Conservation (phyloP, 2,329 filamentous ascomycete species). For the Thielaviopsis musarum region DNA sequence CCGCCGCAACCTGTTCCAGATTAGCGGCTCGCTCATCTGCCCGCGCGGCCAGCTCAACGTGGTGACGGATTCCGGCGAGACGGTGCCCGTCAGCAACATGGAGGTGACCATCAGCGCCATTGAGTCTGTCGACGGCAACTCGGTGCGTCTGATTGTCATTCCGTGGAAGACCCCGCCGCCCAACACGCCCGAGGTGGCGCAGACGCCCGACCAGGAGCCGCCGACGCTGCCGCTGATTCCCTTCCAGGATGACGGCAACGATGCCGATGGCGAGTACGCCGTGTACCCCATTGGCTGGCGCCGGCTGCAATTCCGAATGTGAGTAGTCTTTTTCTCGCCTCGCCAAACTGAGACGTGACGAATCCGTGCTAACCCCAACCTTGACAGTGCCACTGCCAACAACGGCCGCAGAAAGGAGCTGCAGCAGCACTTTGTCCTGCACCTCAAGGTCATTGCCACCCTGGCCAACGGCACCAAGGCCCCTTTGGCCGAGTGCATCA, state of each 20-base stretch:
- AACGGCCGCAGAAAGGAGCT: constrained; percentile 89
- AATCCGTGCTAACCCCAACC: constrained; percentile 13
- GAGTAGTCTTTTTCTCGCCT: constrained; percentile 18
- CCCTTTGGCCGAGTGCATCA: constrained; percentile 67
- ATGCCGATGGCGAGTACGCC: constrained; percentile 61
- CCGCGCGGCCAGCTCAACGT: constrained; percentile 65
- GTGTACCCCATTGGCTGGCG: constrained; percentile 93
- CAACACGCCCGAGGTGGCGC: constrained; percentile 49
- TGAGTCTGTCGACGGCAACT: constrained; percentile 83
- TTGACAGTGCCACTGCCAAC: constrained; percentile 71
- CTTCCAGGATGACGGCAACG: constrained; percentile 42
- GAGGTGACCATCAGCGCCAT: constrained; percentile 84
- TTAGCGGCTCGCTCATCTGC: constrained; percentile 73
- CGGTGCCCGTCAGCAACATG: constrained; percentile 63
- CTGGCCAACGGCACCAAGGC: constrained; percentile 70
- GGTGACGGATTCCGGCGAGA: constrained; percentile 68
- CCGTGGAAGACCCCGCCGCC: constrained; percentile 93
- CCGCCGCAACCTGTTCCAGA: constrained; percentile 87
- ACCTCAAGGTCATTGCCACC: constrained; percentile 71
- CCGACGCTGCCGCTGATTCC: constrained; percentile 59
- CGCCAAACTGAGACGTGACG: not conserved
- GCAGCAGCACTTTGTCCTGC: constrained; percentile 87
- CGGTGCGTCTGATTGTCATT: constrained; percentile 87
- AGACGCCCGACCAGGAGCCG: constrained; percentile 66
- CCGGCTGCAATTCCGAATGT: constrained; percentile 76